Evolutionary conservation across 495 filamentous ascomycete genomes (phyloP).

Genomic region (Articulospora tetracladia): DNA sequence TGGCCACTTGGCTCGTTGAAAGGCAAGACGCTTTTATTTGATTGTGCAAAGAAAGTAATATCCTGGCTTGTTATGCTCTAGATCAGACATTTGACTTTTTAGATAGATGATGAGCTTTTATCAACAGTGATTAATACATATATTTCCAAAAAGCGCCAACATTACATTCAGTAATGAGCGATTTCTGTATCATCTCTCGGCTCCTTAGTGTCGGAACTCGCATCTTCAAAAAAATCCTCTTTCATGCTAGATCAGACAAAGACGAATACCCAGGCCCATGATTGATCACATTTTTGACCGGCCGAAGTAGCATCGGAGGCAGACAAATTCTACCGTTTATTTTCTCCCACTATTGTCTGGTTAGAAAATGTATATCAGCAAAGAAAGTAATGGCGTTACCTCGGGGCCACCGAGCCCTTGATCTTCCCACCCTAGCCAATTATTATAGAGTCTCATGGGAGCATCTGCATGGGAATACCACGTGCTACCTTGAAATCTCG

Average conservation of each 20-base stretch:
- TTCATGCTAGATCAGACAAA: constrained; percentile 8
- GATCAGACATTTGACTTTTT: too few relatives aligned
- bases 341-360: constrained; percentile 41
- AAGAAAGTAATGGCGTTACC: constrained; percentile 19
- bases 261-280: constrained; percentile 36
- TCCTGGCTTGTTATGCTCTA: too few relatives aligned
- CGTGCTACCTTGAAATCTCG: constrained; percentile 50
- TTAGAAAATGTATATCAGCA: not conserved
- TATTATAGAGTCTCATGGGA: constrained; percentile 53
- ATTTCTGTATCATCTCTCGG: too few relatives aligned
- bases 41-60: too few relatives aligned
- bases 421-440: constrained; percentile 58
- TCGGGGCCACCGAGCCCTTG: constrained; percentile 41
- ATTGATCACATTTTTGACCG: constrained; percentile 45
- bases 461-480: constrained; percentile 55
- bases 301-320: constrained; percentile 52
- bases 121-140: too few relatives aligned
- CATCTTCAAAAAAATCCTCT: not conserved
- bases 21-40: too few relatives aligned
- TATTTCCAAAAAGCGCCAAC: too few relatives aligned
- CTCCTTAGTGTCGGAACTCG: too few relatives aligned
- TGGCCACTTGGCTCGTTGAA: too few relatives aligned
- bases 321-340: constrained; percentile 47
- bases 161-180: too few relatives aligned
- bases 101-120: too few relatives aligned